These are phyloP conservation scores for Casuarina cunninghamiana DNA, from an alignment of 306 rosid species.

Conservation along the genomic window DNA sequence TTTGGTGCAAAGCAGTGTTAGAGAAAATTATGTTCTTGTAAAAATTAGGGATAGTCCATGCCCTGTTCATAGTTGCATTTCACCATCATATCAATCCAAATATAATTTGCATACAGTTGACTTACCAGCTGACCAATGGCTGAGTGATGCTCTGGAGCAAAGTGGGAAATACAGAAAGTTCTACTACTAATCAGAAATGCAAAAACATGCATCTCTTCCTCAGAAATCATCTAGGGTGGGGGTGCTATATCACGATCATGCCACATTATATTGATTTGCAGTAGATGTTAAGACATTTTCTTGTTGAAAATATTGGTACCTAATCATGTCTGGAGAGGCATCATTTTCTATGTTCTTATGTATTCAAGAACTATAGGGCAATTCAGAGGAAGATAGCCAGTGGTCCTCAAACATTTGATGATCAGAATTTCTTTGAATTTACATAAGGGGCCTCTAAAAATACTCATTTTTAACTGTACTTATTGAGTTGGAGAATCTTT, in stretches of 20 bases:
- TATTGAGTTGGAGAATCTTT: neutral
- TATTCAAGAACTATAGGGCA: neutral
- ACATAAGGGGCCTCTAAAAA: neutral
- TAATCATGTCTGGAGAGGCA: neutral
- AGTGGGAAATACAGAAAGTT: neutral
- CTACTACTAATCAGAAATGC: neutral
- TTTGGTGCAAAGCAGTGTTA: neutral
- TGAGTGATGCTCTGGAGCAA: neutral
- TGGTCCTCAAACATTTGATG: neutral
- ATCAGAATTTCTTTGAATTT: neutral
- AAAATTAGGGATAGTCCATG: neutral
- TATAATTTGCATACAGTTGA: neutral
- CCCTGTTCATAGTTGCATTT: neutral
- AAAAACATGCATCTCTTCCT: neutral
- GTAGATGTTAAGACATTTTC: neutral
- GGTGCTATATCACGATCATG: neutral
- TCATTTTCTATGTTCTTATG: neutral
- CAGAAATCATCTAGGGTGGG: neutral
- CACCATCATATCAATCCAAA: neutral
- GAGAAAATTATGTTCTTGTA: neutral
- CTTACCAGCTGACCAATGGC: neutral
- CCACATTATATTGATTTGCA: neutral
- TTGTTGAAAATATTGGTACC: neutral
- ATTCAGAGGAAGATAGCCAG: neutral
- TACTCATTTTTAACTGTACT: neutral